A percentile compares a stretch with the other conserved stretches of the same genome.
Conservation (phyloP, 2,329 filamentous ascomycete genomes). For the Sclerotiophoma versabilis region DNA sequence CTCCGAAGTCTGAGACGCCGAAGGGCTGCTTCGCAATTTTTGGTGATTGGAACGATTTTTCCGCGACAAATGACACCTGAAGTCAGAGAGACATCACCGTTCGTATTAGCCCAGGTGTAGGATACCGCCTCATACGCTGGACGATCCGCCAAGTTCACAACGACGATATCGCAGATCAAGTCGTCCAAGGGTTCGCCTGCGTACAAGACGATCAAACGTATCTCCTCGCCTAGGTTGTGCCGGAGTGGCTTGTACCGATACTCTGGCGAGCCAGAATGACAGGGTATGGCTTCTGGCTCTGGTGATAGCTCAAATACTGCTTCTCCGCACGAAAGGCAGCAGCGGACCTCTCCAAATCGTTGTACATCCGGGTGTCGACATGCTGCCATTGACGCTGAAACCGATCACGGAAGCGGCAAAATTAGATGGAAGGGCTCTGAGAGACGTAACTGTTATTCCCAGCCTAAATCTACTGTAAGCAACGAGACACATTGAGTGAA, state of each 20-base stretch:
- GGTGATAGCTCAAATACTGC: neutral
- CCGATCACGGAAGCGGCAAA: no score
- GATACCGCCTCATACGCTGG: slow-evolving; percentile 31
- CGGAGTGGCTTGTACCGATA: neutral
- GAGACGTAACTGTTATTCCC: no score
- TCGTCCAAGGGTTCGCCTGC: slow-evolving; percentile 10
- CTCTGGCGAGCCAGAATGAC: neutral
- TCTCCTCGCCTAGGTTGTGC: slow-evolving; percentile 16
- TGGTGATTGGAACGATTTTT: slow-evolving; percentile 15
- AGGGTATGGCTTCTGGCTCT: neutral
- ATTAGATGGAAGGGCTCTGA: no score
- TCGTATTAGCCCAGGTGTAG: slow-evolving; percentile 27
- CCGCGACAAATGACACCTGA: neutral
- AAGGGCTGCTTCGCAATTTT: slow-evolving; percentile 20
- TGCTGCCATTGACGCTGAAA: slow-evolving; percentile 1
- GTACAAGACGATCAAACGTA: slow-evolving; percentile 18
- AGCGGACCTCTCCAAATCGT: slow-evolving; percentile 4
- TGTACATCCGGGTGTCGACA: slow-evolving; percentile 12
- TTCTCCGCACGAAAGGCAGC: slow-evolving; percentile 13
- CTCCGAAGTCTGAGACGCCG: slow-evolving; percentile 8
- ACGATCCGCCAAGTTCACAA: slow-evolving; percentile 22
- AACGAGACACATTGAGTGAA: neutral
- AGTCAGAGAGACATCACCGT: neutral
- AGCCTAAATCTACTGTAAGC: no score
- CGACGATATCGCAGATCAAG: slow-evolving; percentile 19